phyloP scores from a whole-genome alignment of 169 alveolate genomes.

The Babesia gibsoni region DNA sequence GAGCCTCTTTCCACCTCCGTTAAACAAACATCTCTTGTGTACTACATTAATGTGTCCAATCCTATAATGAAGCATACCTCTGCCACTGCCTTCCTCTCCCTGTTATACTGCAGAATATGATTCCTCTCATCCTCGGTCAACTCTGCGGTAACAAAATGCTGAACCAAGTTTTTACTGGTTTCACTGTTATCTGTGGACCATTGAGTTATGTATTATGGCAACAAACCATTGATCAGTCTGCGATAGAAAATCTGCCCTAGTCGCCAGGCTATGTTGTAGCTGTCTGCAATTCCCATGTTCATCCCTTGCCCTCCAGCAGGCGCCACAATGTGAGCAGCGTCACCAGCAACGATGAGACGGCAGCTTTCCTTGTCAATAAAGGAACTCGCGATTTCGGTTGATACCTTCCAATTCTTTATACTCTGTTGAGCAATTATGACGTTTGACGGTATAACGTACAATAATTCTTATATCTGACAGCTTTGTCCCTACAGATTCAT shows the following conservation, averaged over 20 bases:
- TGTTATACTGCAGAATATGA: constrained; percentile 9
- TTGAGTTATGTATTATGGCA: too few species aligned
- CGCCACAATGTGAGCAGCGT: constrained; percentile 90
- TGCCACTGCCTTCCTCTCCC: constrained; percentile 54
- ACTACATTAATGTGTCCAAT: neutral
- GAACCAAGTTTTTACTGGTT: too few species aligned
- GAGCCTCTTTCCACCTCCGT: constrained; percentile 55
- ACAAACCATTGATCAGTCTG: neutral
- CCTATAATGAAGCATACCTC: constrained; percentile 18
- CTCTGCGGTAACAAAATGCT: constrained; percentile 1
- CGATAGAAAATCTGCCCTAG: constrained; percentile 30
- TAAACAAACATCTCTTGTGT: constrained; percentile 52
- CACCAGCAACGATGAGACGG: constrained; percentile 84
- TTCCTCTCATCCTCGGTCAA: constrained; percentile 27
- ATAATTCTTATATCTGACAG: constrained; percentile 64
- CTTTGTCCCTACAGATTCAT: constrained; percentile 65
- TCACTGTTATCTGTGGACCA: too few species aligned
- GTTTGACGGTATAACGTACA: constrained; percentile 53
- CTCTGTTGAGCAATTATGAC: too few species aligned
- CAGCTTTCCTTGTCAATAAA: constrained; percentile 64
- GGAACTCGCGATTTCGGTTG: constrained; percentile 77
- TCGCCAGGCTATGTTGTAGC: constrained; percentile 54
- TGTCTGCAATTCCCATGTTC: constrained; percentile 91
- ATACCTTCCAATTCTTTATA: constrained; percentile 76
- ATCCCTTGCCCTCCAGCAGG: constrained; percentile 94